Conservation (phyloP, 805 yeast genomes). For the Metschnikowia lachancei region DNA sequence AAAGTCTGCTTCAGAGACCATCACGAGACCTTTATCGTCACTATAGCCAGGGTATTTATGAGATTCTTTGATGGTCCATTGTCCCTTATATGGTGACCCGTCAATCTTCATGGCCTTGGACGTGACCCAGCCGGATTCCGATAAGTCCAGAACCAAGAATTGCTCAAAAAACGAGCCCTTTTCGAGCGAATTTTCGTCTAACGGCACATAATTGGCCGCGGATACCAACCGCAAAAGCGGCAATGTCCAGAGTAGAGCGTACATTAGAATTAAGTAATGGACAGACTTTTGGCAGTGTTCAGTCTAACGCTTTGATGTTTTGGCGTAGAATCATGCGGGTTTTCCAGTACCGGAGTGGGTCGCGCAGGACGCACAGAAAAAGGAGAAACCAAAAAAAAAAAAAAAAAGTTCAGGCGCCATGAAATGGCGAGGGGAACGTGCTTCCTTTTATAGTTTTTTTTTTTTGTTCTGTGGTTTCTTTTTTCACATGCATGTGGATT, state of each 20-base stretch:
- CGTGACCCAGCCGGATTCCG: slow-evolving; percentile 40
- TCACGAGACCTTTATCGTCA: slow-evolving; percentile 73
- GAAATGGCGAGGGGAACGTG: too few relatives aligned
- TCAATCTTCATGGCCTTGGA: slow-evolving; percentile 52
- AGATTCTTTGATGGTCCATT: slow-evolving; percentile 73
- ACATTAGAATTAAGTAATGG: background rate
- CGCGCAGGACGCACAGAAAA: too few relatives aligned
- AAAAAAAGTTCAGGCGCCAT: too few relatives aligned
- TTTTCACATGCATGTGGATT: too few relatives aligned
- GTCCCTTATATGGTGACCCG: slow-evolving; percentile 63
- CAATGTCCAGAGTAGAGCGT: slow-evolving; percentile 4
- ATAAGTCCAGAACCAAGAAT: slow-evolving; percentile 37
- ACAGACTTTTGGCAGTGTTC: background rate
- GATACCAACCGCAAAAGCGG: slow-evolving; percentile 6
- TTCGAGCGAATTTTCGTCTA: slow-evolving; percentile 33
- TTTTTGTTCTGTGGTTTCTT: too few relatives aligned
- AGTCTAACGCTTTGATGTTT: too few relatives aligned
- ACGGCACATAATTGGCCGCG: slow-evolving; percentile 30
- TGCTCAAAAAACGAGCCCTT: slow-evolving; percentile 62
- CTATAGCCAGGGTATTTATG: slow-evolving; percentile 51
- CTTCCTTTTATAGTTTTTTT: too few relatives aligned
- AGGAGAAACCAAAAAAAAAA: too few relatives aligned
- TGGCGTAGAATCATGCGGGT: too few relatives aligned
- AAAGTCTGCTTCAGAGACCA: slow-evolving; percentile 71
- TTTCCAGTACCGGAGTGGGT: too few relatives aligned